Conservation (phyloP, 108 stramenopile species). For the Mayamaea pseudoterrestris region DNA sequence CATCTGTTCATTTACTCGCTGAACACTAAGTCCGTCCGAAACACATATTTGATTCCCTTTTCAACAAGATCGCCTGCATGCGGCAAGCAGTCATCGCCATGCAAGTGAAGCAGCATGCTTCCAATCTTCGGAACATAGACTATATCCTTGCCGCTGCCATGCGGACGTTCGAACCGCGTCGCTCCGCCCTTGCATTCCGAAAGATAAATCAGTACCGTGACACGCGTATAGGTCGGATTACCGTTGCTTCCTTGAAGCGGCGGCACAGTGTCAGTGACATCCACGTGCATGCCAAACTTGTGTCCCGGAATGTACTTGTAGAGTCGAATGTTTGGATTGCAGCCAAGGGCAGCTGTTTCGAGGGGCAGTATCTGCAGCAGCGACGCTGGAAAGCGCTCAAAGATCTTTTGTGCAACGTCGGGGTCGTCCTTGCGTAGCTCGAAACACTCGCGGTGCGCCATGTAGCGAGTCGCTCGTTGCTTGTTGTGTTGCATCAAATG, state of each 20-base stretch:
- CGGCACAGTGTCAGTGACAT: slow-evolving; percentile 39
- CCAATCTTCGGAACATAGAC: slow-evolving; percentile 59
- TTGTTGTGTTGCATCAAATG: slow-evolving; percentile 35
- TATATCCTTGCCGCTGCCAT: slow-evolving; percentile 14
- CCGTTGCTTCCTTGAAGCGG: too few species aligned
- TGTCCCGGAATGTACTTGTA: slow-evolving; percentile 75
- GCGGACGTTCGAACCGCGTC: slow-evolving; percentile 53
- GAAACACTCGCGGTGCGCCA: slow-evolving; percentile 73
- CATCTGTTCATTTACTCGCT: slow-evolving; percentile 2
- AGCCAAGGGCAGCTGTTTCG: slow-evolving; percentile 31
- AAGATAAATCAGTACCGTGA: slow-evolving; percentile 79
- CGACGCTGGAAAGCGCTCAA: slow-evolving; percentile 15
- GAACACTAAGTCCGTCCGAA: slow-evolving; percentile 67
- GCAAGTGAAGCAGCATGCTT: slow-evolving; percentile 68
- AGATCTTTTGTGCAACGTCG: slow-evolving; percentile 29
- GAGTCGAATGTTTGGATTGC: slow-evolving; percentile 79
- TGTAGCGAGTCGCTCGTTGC: slow-evolving; percentile 48
- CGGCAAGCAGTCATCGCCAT: slow-evolving; percentile 75
- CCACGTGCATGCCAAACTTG: slow-evolving; percentile 80
- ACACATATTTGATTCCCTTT: slow-evolving; percentile 74
- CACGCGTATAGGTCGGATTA: slow-evolving; percentile 42
- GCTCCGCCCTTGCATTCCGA: slow-evolving; percentile 58
- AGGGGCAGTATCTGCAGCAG: slow-evolving; percentile 12
- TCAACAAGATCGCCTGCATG: slow-evolving; percentile 81
- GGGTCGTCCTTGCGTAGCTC: slow-evolving; percentile 35